These are phyloP conservation scores for Clarireedia homoeocarpa DNA, from an alignment of 2,329 filamentous ascomycete species.

Conservation along the genomic window DNA sequence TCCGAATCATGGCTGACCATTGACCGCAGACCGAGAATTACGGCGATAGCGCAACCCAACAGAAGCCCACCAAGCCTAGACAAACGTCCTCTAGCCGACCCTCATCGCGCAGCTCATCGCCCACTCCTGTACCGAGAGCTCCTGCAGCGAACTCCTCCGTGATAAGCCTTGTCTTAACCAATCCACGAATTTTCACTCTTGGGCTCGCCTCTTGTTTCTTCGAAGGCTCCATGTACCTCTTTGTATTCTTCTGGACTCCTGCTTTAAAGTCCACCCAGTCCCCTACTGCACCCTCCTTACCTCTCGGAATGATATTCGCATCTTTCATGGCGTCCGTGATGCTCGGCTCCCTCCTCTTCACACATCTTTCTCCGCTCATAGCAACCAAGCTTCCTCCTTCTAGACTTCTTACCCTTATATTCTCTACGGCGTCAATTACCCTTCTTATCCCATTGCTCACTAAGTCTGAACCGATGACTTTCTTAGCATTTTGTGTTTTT, in stretches of 20 bases:
- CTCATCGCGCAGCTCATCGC: not conserved
- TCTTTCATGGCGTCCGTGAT: conserved; percentile 53
- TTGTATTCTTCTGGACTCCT: conserved; percentile 55
- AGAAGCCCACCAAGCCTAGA: conserved; percentile 10
- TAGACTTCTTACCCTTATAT: conserved; percentile 32
- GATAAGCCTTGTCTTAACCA: conserved; percentile 25
- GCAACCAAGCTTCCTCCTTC: conserved; percentile 21
- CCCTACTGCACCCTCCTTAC: conserved; percentile 38
- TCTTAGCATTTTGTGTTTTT: conserved; percentile 50
- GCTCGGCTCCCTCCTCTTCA: conserved; percentile 49
- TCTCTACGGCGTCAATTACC: conserved; percentile 32
- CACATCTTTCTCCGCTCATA: conserved; percentile 27
- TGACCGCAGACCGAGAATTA: conserved; percentile 42
- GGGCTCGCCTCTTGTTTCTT: conserved; percentile 48
- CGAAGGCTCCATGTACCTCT: conserved; percentile 54
- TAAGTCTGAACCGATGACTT: conserved; percentile 36
- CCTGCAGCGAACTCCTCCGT: conserved; percentile 2
- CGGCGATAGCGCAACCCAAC: conserved; percentile 28
- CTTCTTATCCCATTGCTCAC: conserved; percentile 37
- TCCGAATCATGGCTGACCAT: not conserved
- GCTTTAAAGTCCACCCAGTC: conserved; percentile 38
- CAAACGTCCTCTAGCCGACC: conserved; percentile 15
- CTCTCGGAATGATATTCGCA: conserved; percentile 46
- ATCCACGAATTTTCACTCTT: conserved; percentile 43
- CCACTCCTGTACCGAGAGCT: not conserved